These are phyloP conservation scores for Coffea eugenioides DNA, from an alignment of 257 asterid genomes.

Conservation along the genomic window DNA sequence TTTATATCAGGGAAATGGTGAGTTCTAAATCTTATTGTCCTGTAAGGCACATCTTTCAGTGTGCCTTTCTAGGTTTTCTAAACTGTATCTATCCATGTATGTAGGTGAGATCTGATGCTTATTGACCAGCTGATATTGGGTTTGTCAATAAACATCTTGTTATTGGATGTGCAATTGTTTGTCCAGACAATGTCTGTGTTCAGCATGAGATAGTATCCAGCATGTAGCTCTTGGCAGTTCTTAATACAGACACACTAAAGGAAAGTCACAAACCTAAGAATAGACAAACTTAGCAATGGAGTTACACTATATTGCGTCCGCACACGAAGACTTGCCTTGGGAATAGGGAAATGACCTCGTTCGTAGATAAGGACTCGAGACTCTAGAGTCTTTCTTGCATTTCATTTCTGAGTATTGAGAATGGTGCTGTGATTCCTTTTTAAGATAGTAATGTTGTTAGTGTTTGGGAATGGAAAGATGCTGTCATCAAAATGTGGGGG, in stretches of 20 bases:
- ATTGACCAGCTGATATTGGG: background rate
- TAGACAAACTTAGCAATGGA: background rate
- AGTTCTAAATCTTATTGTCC: slow-evolving; percentile 13
- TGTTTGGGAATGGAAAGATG: background rate
- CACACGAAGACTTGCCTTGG: background rate
- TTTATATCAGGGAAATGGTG: slow-evolving; percentile 46
- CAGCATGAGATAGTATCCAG: background rate
- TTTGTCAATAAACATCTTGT: background rate
- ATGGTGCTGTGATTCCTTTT: background rate
- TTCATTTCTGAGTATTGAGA: background rate
- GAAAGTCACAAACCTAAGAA: too few species aligned
- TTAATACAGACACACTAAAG: background rate
- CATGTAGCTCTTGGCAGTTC: background rate
- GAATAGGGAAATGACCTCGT: background rate
- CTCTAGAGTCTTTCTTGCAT: background rate
- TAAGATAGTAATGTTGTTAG: background rate
- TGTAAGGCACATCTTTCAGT: background rate
- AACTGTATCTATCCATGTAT: background rate
- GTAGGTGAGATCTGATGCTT: background rate
- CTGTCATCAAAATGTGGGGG: background rate
- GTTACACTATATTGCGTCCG: background rate
- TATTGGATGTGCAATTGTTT: background rate
- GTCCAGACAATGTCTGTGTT: background rate
- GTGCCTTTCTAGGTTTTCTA: too few species aligned
- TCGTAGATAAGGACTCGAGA: background rate